Evolutionary conservation across 2,329 filamentous ascomycete genomes (phyloP), one percentile per base, ranked within the genome.

Genomic region (Fusarium paranaense): DNA sequence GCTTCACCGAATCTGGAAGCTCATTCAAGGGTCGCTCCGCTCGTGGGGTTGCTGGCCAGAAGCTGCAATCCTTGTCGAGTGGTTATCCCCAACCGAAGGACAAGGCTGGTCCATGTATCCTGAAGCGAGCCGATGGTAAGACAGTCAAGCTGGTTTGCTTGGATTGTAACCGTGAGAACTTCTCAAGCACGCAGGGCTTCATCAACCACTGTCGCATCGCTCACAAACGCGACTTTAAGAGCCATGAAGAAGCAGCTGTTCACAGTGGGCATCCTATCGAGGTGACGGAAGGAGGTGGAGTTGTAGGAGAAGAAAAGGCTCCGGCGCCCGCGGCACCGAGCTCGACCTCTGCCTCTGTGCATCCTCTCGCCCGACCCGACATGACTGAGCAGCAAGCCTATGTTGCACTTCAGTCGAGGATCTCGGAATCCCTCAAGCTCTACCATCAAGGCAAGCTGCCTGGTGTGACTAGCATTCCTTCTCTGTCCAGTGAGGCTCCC

Each of bases 151-250:
- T 98, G 58, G 93, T 97, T 72, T 99, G 97, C 86, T 84, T 94
- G 68, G 93, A 97, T 82, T 98, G 97, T 83, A 89, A 95, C 59
- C 90, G 96, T 73, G 94, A 95, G 81, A 94, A 98, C 82, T 98
- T 98, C 80, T 95, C 93, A 65, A 98, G 95, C 85, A 97, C 95
- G 0, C 97, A 98, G 83, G 97, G 97, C n/a, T 98, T 98, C 84
- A 97, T 99, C 85, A 99, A 99, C 80, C 97, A 99, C 81, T 98
- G 96, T 81, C 95, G 97, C 66, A 98, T 99, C 78, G 95, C 95
- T 30, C 97, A 99, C 84, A 94, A 93, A 81, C 90, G 94, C 68
- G 95, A 97, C 73, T 98, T 95, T 86, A 96, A 97, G 84, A 98
- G 95, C 78, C 97, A 99, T 80, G 96, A 98, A 82, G 94, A 95